Conservation (phyloP, 306 rosid species). For the Cicer pinnatifidum region DNA sequence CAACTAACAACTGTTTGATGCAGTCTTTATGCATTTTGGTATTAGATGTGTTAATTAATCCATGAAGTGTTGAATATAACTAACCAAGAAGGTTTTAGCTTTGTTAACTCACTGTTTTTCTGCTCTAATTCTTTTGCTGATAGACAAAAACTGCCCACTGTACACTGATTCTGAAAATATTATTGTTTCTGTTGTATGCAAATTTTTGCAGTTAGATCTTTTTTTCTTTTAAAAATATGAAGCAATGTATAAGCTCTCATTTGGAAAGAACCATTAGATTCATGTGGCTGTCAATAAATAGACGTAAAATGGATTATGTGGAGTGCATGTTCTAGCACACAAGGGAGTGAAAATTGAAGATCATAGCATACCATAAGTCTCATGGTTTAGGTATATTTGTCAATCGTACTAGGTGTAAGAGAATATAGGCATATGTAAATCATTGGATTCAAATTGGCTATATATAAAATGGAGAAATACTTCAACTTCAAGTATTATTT, state of each 20-base stretch:
- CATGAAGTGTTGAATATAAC: constrained; percentile 18
- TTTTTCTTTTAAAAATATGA: not conserved
- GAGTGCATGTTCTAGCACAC: constrained; percentile 12
- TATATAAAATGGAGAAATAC: constrained; percentile 17
- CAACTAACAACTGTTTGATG: constrained; percentile 33
- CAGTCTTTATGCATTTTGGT: constrained; percentile 30
- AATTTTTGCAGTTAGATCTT: constrained; percentile 4
- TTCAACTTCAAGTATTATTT: constrained; percentile 11
- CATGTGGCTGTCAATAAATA: constrained; percentile 20
- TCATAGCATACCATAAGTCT: not conserved
- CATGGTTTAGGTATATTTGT: not conserved
- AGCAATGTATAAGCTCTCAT: not conserved
- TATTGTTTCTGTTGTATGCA: constrained; percentile 3
- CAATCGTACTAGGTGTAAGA: not conserved
- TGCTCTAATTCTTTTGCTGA: constrained; percentile 13
- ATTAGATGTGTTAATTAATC: constrained; percentile 33
- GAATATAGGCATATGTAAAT: not conserved
- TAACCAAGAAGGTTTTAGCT: constrained; percentile 35
- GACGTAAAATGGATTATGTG: not conserved
- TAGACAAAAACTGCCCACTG: constrained; percentile 13
- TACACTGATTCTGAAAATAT: not conserved
- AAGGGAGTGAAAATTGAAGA: constrained; percentile 19
- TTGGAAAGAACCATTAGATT: constrained; percentile 13
- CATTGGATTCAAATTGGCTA: constrained; percentile 1
- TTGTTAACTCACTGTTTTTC: constrained; percentile 6